Conservation (phyloP, 2,329 filamentous ascomycete species). For the Fusarium sp. region DNA sequence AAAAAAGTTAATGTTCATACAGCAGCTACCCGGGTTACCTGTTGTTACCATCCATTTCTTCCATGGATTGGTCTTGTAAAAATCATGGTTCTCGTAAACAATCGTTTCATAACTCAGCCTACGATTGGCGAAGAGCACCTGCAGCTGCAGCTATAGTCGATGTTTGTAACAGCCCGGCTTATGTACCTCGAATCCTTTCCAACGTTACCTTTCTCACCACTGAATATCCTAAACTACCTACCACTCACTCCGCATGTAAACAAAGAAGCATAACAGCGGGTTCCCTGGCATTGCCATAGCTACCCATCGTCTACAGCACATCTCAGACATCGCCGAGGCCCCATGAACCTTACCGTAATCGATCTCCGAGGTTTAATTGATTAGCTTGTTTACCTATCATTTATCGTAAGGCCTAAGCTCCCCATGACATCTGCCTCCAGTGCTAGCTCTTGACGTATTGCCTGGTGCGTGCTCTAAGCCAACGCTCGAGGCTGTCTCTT, state of each 20-base stretch:
- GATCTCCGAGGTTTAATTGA: slow-evolving; percentile 16
- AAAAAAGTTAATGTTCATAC: slow-evolving; percentile 15
- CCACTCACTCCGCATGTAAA: slow-evolving; percentile 24
- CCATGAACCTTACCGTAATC: neutral
- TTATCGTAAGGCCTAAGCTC: slow-evolving; percentile 12
- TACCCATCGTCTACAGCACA: slow-evolving; percentile 16
- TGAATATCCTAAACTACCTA: neutral
- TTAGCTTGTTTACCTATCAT: neutral
- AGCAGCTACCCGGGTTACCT: slow-evolving; percentile 26
- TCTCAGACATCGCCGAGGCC: slow-evolving; percentile 9
- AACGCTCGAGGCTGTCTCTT: slow-evolving; percentile 38
- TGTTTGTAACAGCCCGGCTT: slow-evolving; percentile 11
- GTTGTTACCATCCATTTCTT: slow-evolving; percentile 17
- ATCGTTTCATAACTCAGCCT: slow-evolving; percentile 1
- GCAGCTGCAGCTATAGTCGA: slow-evolving; percentile 5
- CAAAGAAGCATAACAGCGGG: slow-evolving; percentile 31
- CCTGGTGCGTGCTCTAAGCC: slow-evolving; percentile 19
- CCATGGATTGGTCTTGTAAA: neutral
- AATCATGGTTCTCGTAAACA: slow-evolving; percentile 33
- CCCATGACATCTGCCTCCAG: slow-evolving; percentile 4
- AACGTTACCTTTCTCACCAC: slow-evolving; percentile 7
- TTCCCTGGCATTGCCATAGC: slow-evolving; percentile 18
- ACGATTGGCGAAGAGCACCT: slow-evolving; percentile 24
- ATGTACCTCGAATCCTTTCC: slow-evolving; percentile 14
- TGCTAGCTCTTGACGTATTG: slow-evolving; percentile 6